Evolutionary conservation across 129 eudicot species (phyloP).

Genomic region (Chrysanthemum lavandulifolium): DNA sequence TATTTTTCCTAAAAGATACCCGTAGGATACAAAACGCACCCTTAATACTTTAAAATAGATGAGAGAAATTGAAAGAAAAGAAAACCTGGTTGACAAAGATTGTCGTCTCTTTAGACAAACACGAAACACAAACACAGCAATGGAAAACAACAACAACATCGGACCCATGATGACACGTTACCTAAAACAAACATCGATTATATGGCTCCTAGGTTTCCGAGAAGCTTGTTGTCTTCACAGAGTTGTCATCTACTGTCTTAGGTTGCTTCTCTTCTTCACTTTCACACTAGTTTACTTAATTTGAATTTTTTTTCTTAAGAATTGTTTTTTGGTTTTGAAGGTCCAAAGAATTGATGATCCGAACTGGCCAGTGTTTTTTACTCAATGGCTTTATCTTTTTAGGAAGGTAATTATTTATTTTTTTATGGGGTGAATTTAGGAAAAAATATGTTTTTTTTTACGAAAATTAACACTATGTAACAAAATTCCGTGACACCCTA

Average conservation of each 20-base stretch:
- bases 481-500: too few species aligned
- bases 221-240: slow-evolving; percentile 94
- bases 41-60: too few species aligned
- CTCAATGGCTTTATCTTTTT: slow-evolving; percentile 83
- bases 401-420: slow-evolving; percentile 59
- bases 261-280: slow-evolving; percentile 32
- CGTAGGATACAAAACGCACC: too few species aligned
- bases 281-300: slow-evolving; percentile 17
- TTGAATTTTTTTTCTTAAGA: not conserved
- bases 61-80: too few species aligned
- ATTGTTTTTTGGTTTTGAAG: slow-evolving; percentile 36
- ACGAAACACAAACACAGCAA: slow-evolving; percentile 4
- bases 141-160: slow-evolving; percentile 39
- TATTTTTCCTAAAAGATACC: too few species aligned
- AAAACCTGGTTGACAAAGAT: too few species aligned
- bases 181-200: slow-evolving; percentile 48
- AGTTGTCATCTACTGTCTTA: slow-evolving; percentile 73
- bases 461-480: too few species aligned
- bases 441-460: too few species aligned
- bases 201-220: slow-evolving; percentile 78
- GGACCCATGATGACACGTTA: slow-evolving; percentile 28
- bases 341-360: slow-evolving; percentile 72
- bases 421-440: too few species aligned
- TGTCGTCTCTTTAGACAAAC: not conserved
- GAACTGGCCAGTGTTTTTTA: slow-evolving; percentile 91